These are phyloP conservation scores for Saposhnikovia divaricata DNA, from an alignment of 129 eudicot species.

Conservation along the genomic window DNA sequence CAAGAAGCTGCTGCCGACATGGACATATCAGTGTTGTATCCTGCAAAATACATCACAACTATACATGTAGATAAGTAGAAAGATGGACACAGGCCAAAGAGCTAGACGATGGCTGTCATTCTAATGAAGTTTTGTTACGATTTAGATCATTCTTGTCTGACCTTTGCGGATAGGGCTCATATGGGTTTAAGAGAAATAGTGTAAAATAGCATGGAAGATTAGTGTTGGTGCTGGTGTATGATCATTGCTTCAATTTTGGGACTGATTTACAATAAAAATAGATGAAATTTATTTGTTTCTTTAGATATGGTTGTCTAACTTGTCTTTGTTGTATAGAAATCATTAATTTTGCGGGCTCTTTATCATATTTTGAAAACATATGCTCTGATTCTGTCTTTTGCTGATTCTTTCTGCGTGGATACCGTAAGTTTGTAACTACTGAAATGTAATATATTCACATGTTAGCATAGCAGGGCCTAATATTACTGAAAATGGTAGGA, in stretches of 20 bases:
- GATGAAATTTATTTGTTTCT: background rate
- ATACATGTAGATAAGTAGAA: slow-evolving; percentile 11
- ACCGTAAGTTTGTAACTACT: background rate
- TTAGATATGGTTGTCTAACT: background rate
- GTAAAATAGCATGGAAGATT: background rate
- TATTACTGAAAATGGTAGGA: too few relatives aligned
- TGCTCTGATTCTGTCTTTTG: background rate
- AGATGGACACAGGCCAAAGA: background rate
- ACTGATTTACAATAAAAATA: slow-evolving; percentile 8
- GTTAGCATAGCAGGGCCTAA: background rate
- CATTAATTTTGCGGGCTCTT: background rate
- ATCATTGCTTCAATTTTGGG: slow-evolving; percentile 13
- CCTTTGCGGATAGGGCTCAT: background rate
- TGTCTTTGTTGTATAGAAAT: background rate
- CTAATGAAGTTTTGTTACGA: background rate
- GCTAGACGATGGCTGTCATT: background rate
- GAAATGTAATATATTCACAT: background rate
- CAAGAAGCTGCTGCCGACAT: slow-evolving; percentile 2
- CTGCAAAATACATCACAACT: background rate
- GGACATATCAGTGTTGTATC: slow-evolving; percentile 2
- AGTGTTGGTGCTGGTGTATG: background rate
- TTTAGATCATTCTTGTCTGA: background rate
- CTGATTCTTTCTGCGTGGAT: background rate
- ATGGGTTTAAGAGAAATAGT: background rate
- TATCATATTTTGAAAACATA: background rate